Conservation (phyloP, 805 yeast species). For the Starmerella khaoyaiensis region DNA sequence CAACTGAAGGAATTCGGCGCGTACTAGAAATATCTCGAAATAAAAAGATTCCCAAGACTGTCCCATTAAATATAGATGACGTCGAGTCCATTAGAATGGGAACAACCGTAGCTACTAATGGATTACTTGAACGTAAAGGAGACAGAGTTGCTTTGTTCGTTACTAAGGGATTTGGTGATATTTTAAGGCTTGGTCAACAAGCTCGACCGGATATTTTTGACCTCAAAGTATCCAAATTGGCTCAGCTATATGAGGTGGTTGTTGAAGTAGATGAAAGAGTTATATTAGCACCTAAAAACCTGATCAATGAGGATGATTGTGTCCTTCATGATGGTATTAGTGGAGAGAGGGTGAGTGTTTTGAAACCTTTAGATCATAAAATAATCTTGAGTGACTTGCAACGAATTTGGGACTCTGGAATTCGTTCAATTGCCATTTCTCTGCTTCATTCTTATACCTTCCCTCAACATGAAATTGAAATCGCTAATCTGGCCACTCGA, state of each 20-base stretch:
- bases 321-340: conserved; percentile 53
- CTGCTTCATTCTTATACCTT: conserved; percentile 61
- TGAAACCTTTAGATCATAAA: conserved; percentile 38
- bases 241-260: conserved; percentile 58
- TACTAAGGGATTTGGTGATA: conserved; percentile 79
- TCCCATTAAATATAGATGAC: conserved; percentile 38
- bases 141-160: conserved; percentile 75
- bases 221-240: conserved; percentile 57
- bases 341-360: conserved; percentile 52
- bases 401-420: conserved; percentile 41
- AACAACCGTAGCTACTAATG: conserved; percentile 93
- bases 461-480: conserved; percentile 51
- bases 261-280: conserved; percentile 84
- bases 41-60: conserved; percentile 46
- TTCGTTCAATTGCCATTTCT: conserved; percentile 58
- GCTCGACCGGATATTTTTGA: conserved; percentile 85
- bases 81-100: conserved; percentile 75
- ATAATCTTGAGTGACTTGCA: conserved; percentile 35
- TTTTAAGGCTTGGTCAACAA: conserved; percentile 76
- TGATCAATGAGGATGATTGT: no score
- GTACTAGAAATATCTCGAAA: conserved; percentile 47
- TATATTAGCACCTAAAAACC: conserved; percentile 47
- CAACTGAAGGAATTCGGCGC: conserved; percentile 79
- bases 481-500: conserved; percentile 47
- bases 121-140: conserved; percentile 84